These are phyloP conservation scores for Fusarium bactridioides DNA, from an alignment of 2,329 filamentous ascomycete genomes.

Conservation along the genomic window DNA sequence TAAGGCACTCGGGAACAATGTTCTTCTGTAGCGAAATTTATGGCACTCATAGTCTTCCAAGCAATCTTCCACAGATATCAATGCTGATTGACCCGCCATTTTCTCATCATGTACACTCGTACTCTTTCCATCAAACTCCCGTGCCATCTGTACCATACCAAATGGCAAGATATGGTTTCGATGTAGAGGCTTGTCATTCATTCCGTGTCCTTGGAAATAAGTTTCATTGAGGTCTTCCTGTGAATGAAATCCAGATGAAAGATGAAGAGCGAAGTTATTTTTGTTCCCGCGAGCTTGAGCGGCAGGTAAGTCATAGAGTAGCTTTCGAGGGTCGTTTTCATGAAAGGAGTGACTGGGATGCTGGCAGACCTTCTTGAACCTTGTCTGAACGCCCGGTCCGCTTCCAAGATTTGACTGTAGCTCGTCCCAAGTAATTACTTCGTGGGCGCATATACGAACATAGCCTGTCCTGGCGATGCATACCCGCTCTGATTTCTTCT, in stretches of 20 bases:
- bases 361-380: neutral
- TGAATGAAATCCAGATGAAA: neutral
- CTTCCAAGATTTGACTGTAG: neutral
- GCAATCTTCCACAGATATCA: rapidly evolving
- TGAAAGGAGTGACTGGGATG: neutral
- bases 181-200: neutral
- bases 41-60: neutral
- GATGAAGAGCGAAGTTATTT: rapidly evolving
- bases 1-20: rapidly evolving
- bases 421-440: neutral
- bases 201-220: neutral
- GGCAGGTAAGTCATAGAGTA: no score
- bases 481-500: rapidly evolving
- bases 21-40: rapidly evolving
- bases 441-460: neutral
- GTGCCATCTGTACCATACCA: neutral
- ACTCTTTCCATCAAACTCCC: neutral
- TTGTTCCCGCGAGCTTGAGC: rapidly evolving
- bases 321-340: neutral
- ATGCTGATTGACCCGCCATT: neutral
- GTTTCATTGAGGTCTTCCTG: neutral
- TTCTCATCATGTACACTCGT: rapidly evolving
- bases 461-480: neutral
- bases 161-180: neutral
- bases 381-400: rapidly evolving